Base-by-base conservation (phyloP, 495 filamentous ascomycete genomes). In the Cercophora sp. region DNA sequence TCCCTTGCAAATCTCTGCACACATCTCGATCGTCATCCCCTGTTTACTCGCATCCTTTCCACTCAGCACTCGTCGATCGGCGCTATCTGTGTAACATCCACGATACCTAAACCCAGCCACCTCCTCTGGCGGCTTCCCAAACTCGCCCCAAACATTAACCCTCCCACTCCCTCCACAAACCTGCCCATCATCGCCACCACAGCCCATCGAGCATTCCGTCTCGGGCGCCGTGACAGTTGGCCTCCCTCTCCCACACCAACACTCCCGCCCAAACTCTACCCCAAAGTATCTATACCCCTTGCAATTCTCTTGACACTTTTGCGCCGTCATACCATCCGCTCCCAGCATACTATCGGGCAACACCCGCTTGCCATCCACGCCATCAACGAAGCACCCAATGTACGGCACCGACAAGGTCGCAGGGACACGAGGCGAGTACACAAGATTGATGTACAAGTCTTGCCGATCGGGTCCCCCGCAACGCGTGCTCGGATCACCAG, bases 11-110 rank as follows among this genome's bases (percentile, higher is more conserved):
- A 51, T 62, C 1, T 41, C 46, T 24, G 59, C 61, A 48, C 68
- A 72, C 11, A 35, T 26, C 51, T 70, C 58, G 3, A 68, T 39
- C 5, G 61, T 69, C 61, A 72, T 65, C 10, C 44, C 53, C 2
- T 40, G 57, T 22, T 11, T 27, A 47, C 34, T 45, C 1, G 46
- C 58, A 1, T 20, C 41, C 18, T 42, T 52, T 9, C 51, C 44
- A 15, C 35, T 48, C 6, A 65, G 65, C 10, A 58, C 5, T 8
- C 35, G 35, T 5, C 5, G 15, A 5, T 8, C 15, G 8, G 15
- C 15, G 15, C 18, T 18, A 18, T 55, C 8, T 58, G 60, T 24
- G 48, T 45, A 5, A 53, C 59, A 31, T 26, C 50, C 45, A 8
- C 18, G 8, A 15, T 39, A 39, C 8, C 5, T 5, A 39, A 39